phyloP scores from a whole-genome alignment of 1,284 basidiomycete genomes.

The Cryptococcus sp. region DNA sequence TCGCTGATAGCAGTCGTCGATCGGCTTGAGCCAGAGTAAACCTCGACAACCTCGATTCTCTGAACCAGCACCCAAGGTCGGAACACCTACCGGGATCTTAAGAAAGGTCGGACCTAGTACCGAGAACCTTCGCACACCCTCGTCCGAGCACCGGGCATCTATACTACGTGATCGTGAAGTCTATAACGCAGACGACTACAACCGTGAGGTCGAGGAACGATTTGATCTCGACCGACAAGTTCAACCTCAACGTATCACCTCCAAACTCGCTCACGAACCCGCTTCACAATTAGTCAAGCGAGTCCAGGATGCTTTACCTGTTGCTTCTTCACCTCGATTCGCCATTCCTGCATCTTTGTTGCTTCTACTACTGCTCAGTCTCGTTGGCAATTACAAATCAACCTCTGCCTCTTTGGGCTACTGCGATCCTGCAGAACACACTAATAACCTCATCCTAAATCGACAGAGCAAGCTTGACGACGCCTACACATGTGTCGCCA shows the following conservation, averaged over 20 bases:
- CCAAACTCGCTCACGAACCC: constrained; percentile 4
- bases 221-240: neutral
- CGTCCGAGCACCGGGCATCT: constrained; percentile 25
- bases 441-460: constrained; percentile 57
- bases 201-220: constrained; percentile 19
- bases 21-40: constrained; percentile 16
- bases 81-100: constrained; percentile 22
- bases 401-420: constrained; percentile 73
- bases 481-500: constrained; percentile 57
- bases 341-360: constrained; percentile 50
- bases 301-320: constrained; percentile 7
- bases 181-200: constrained; percentile 28
- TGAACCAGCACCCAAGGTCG: constrained; percentile 12
- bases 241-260: constrained; percentile 18
- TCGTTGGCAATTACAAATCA: constrained; percentile 46
- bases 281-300: constrained; percentile 3
- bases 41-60: constrained; percentile 23
- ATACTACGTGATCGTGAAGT: constrained; percentile 14
- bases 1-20: constrained; percentile 23
- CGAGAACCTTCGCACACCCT: constrained; percentile 34
- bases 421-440: constrained; percentile 65
- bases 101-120: constrained; percentile 31
- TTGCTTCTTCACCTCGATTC: constrained; percentile 14
- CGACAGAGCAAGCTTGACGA: constrained; percentile 48
- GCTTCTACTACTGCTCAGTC: constrained; percentile 50